Conservation (phyloP, 169 alveolate species). For the Plasmodium fragile region DNA sequence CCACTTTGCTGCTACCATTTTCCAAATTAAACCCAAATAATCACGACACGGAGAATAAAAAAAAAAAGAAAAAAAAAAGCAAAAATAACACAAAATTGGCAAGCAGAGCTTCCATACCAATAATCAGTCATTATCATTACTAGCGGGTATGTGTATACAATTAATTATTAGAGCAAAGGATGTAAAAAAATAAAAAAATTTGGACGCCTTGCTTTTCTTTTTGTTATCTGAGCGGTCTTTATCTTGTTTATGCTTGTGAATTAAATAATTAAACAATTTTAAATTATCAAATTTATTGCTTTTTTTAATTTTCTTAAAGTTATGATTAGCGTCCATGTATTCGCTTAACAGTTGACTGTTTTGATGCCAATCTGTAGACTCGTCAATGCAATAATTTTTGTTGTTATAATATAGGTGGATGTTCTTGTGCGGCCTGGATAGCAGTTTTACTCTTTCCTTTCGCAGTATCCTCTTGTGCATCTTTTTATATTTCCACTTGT, state of each 20-base stretch:
- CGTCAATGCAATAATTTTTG: not conserved
- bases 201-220: conserved; percentile 70
- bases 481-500: conserved; percentile 40
- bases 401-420: conserved; percentile 44
- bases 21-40: not conserved
- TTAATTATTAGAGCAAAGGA: conserved; percentile 70
- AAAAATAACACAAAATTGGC: not conserved
- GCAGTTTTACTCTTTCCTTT: conserved; percentile 30
- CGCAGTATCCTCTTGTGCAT: conserved; percentile 16
- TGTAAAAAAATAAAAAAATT: conserved; percentile 59
- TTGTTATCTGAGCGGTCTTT: conserved; percentile 37
- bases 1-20: conserved; percentile 1
- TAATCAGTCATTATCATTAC: conserved; percentile 57
- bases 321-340: not conserved
- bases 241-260: conserved; percentile 46
- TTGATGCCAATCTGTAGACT: not conserved
- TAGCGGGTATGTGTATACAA: conserved; percentile 69
- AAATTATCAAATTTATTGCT: conserved; percentile 16
- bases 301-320: conserved; percentile 2
- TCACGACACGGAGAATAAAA: not conserved
- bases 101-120: not conserved
- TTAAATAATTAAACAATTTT: conserved; percentile 46
- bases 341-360: conserved; percentile 1
- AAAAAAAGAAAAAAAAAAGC: not conserved
- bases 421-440: conserved; percentile 21